Evolutionary conservation across 78 protist genomes (phyloP).

Genomic region (Isochrysis galbana): DNA sequence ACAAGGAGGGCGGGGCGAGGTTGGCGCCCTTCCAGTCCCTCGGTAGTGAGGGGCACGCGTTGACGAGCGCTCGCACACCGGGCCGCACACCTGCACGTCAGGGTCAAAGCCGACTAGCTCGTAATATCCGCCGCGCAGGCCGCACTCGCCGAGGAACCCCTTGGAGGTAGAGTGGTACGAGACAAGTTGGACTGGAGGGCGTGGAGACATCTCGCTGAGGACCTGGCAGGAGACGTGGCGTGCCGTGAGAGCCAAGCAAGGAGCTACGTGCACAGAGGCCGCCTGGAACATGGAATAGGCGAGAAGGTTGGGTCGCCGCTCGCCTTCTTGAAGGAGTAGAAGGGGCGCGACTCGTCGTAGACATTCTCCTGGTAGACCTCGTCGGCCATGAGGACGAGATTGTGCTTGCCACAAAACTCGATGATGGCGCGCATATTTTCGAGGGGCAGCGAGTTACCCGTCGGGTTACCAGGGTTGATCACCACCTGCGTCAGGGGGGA

Average conservation of each 20-base stretch:
- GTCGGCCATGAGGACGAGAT: constrained; percentile 41
- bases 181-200: constrained; percentile 62
- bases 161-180: constrained; percentile 96
- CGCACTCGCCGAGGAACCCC: constrained; percentile 98
- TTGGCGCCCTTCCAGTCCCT: neutral
- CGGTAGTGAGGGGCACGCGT: too few relatives aligned
- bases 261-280: too few relatives aligned
- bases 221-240: neutral
- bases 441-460: constrained; percentile 85
- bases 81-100: neutral
- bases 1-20: constrained; percentile 12
- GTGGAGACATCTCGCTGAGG: neutral
- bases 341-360: constrained; percentile 72
- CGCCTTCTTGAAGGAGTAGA: constrained; percentile 87
- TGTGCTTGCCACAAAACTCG: neutral
- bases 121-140: constrained; percentile 41
- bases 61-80: neutral
- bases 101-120: neutral
- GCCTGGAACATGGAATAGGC: too few relatives aligned
- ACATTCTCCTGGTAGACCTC: constrained; percentile 93
- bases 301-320: too few relatives aligned
- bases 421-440: constrained; percentile 5
- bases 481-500: too few relatives aligned
- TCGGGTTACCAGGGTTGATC: constrained; percentile 99
- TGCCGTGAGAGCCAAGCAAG: neutral